Percentiles rank a stretch among this genome's conserved stretches.
phyloP scores from a whole-genome alignment of 768 basidiomycete species.

The Chalciporus piperatus region DNA sequence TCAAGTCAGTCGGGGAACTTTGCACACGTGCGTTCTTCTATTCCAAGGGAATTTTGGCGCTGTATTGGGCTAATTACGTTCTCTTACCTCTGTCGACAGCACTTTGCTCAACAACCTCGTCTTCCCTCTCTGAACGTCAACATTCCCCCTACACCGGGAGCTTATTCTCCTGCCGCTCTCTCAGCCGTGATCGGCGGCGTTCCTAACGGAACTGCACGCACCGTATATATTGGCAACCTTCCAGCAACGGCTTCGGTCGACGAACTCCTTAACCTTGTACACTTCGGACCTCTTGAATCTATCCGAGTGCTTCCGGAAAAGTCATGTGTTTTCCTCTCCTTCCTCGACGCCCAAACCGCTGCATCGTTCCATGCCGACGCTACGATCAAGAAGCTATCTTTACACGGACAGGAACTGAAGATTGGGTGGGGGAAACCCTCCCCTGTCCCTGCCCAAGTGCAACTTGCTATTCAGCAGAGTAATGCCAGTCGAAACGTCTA shows the following conservation, averaged over 20 bases:
- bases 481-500: slow-evolving; percentile 97
- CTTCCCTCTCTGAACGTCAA: slow-evolving; percentile 62
- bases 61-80: slow-evolving; percentile 4
- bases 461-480: slow-evolving; percentile 84
- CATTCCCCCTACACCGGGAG: slow-evolving; percentile 69
- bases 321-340: slow-evolving; percentile 96
- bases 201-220: slow-evolving; percentile 69
- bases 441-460: slow-evolving; percentile 81
- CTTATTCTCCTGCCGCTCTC: slow-evolving; percentile 77
- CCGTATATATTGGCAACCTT: slow-evolving; percentile 96
- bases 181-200: slow-evolving; percentile 66
- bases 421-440: slow-evolving; percentile 98
- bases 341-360: slow-evolving; percentile 90
- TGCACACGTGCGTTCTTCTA: slow-evolving; percentile 47
- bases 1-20: slow-evolving; percentile 67
- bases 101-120: slow-evolving; percentile 46
- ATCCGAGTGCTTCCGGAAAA: slow-evolving; percentile 96
- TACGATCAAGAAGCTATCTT: slow-evolving; percentile 85
- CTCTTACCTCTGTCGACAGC: slow-evolving; percentile 26
- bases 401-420: slow-evolving; percentile 96
- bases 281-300: slow-evolving; percentile 94
- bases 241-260: slow-evolving; percentile 95
- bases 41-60: not conserved
- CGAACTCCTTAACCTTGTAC: slow-evolving; percentile 95
- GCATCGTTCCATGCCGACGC: slow-evolving; percentile 98